Evolutionary conservation across 1,139 yeast genomes (phyloP).

Genomic region (Yamadazyma songkhlaensis): DNA sequence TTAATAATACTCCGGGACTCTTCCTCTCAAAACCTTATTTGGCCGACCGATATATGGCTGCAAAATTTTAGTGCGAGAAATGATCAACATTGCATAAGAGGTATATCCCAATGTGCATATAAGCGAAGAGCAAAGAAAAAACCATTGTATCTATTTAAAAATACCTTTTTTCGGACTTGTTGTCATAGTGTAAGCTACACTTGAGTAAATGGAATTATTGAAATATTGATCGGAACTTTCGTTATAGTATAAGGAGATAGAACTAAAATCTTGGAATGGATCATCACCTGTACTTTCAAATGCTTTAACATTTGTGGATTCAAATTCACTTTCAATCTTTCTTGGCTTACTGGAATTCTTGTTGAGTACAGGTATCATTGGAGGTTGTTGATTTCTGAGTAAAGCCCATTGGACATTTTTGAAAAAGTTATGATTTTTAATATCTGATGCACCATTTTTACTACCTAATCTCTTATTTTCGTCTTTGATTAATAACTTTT

Average conservation of each 20-base stretch:
- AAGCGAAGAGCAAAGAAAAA: not conserved
- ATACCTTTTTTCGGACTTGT: slow-evolving; percentile 13
- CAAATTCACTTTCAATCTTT: slow-evolving; percentile 37
- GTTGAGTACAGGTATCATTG: slow-evolving; percentile 86
- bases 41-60: too few relatives aligned
- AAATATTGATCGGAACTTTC: slow-evolving; percentile 31
- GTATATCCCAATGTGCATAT: not conserved
- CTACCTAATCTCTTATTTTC: slow-evolving; percentile 88
- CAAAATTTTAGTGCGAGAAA: too few relatives aligned
- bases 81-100: not conserved
- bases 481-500: slow-evolving; percentile 81
- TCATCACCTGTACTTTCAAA: slow-evolving; percentile 37
- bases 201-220: slow-evolving; percentile 53
- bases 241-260: slow-evolving; percentile 83
- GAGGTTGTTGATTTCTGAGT: slow-evolving; percentile 87
- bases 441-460: slow-evolving; percentile 90
- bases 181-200: slow-evolving; percentile 64
- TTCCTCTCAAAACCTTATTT: not conserved
- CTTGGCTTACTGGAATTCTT: slow-evolving; percentile 30
- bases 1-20: too few relatives aligned
- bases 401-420: slow-evolving; percentile 94
- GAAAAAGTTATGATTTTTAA: slow-evolving; percentile 86
- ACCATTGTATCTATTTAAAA: slow-evolving; percentile 3
- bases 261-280: slow-evolving; percentile 85
- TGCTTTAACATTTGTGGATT: slow-evolving; percentile 8